Percentiles rank a stretch among this genome's conserved stretches.
phyloP scores from a whole-genome alignment of 148 eudicot genomes.

The Chenopodium formosanum region DNA sequence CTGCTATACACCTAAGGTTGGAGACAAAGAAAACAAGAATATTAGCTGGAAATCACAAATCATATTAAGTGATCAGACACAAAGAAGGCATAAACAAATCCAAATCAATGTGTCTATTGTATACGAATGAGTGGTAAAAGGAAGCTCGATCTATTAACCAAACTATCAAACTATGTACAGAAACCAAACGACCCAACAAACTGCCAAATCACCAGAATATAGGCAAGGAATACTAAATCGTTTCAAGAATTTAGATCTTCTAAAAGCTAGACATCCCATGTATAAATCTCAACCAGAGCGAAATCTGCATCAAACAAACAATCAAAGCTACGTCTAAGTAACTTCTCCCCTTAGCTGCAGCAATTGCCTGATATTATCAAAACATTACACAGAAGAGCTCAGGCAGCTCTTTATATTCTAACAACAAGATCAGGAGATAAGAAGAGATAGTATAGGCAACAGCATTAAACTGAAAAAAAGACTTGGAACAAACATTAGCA shows the following conservation, averaged over 20 bases:
- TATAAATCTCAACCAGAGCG: neutral
- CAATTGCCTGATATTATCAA: neutral
- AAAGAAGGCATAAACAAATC: neutral
- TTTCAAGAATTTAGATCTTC: neutral
- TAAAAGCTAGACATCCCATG: neutral
- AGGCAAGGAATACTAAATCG: neutral
- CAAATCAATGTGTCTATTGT: neutral
- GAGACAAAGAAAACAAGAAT: slow-evolving; percentile 3
- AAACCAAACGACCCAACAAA: neutral
- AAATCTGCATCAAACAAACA: neutral
- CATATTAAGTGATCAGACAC: neutral
- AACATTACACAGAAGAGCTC: neutral
- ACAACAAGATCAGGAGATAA: neutral
- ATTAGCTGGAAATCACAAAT: neutral
- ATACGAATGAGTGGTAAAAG: neutral
- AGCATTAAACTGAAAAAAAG: neutral
- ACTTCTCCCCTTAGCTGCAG: neutral
- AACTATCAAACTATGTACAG: neutral
- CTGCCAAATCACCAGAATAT: neutral
- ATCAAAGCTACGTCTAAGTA: neutral
- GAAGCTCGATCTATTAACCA: neutral
- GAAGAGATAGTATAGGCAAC: neutral
- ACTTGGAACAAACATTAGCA: neutral
- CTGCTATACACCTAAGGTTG: slow-evolving; percentile 48
- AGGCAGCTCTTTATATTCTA: neutral